phyloP scores from a whole-genome alignment of 2,329 filamentous ascomycete genomes.

The Fonsecaea pedrosoi region DNA sequence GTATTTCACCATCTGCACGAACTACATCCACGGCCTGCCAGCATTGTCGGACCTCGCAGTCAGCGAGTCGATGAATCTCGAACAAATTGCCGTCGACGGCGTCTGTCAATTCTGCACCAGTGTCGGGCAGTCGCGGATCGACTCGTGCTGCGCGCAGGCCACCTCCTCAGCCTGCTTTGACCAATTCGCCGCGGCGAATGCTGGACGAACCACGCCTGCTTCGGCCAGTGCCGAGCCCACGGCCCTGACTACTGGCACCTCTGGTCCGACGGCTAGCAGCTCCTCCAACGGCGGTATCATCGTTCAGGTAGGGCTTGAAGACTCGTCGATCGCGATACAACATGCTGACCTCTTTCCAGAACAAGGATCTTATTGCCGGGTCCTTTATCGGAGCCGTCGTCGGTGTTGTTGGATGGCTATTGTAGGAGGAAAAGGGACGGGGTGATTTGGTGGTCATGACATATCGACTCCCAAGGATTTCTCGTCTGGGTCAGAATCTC shows the following conservation, averaged over 20 bases:
- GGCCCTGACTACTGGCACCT: slow-evolving; percentile 26
- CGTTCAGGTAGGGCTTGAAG: not conserved
- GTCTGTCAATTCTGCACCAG: slow-evolving; percentile 17
- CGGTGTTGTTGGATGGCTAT: not conserved
- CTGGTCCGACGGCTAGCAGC: slow-evolving; percentile 1
- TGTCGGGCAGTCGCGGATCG: slow-evolving; percentile 13
- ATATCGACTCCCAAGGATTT: no score
- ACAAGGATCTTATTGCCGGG: slow-evolving; percentile 12
- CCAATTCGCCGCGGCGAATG: slow-evolving; percentile 17
- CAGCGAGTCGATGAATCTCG: slow-evolving; percentile 7
- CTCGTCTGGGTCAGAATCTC: no score
- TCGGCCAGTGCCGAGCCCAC: slow-evolving; percentile 34
- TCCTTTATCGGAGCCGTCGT: slow-evolving; percentile 3
- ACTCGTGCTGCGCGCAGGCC: slow-evolving; percentile 16
- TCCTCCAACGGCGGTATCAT: slow-evolving; percentile 15
- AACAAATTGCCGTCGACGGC: slow-evolving; percentile 13
- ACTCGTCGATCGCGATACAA: not conserved
- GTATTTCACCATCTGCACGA: slow-evolving; percentile 13
- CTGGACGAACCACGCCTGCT: slow-evolving; percentile 11
- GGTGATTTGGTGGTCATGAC: not conserved
- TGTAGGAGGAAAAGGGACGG: not conserved
- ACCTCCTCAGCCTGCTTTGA: slow-evolving; percentile 20
- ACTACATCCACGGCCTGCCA: slow-evolving; percentile 11
- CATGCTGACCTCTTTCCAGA: slow-evolving; percentile 8
- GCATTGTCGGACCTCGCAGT: slow-evolving; percentile 4